Base-by-base conservation (phyloP, 768 basidiomycete genomes). In the Daedaleopsis sinensis region DNA sequence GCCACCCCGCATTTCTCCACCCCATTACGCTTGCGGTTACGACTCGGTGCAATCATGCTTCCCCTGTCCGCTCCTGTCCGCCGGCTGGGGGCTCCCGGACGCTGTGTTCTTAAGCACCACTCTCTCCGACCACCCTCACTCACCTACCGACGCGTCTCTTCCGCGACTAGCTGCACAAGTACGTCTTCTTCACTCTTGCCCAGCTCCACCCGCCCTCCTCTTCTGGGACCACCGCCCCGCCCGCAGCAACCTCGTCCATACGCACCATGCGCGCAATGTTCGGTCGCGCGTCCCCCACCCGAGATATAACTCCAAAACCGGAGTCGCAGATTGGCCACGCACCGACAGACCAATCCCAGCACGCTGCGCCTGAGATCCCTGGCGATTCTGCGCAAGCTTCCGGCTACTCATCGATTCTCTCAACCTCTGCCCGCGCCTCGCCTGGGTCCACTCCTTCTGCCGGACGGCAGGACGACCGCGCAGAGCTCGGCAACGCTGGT, bases 221-320 rank as follows among this genome's bases (percentile, higher is more conserved):
- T 24, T 54, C 56, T 58, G 52, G 49, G 51, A 51, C 55, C 49
- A 57, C 50, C 42, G 48, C 32, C 16, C 42, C 51, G 38, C 56
- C 35, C 37, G 18, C 35, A 38, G 42, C 42, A 23, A 42, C 24
- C 52, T 55, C 32, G 50, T 23, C 44, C 24, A 35, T 16, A 55
- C 32, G 47, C 38, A 63, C 36, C 32, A 63, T 63, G 62, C 62
- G 62, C 57, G 62, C 62, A 53, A 63, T 57, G 52, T 63, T 57
- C n/a, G 49, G 39, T 42, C 11, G 16, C 27, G 19, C 62, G 8
- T 24, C 53, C 24, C 61, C 61, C 35, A 27, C 48, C 13, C 57
- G 62, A 47, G 62, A 63, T 58, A 54, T 58, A 58, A 58, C 62
- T 27, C 62, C 62, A 18, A 57, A 57, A 21, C 62, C 62, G 15